These are phyloP conservation scores for Neltuma alba DNA, from an alignment of 306 rosid species.

Conservation along the genomic window DNA sequence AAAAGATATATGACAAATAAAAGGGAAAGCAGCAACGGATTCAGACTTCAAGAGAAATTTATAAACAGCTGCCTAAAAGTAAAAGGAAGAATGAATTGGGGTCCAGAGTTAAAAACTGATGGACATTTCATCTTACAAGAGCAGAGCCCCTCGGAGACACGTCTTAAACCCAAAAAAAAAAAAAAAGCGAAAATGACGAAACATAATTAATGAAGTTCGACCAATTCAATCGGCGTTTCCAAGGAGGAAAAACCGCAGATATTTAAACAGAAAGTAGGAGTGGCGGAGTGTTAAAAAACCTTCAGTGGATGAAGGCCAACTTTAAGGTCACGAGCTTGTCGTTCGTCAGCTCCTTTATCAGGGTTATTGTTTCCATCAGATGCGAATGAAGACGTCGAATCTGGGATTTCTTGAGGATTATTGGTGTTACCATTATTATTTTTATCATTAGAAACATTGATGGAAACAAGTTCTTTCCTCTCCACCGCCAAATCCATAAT, in stretches of 20 bases:
- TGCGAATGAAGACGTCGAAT: conserved; percentile 33
- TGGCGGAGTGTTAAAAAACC: conserved; percentile 23
- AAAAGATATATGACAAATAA: neutral
- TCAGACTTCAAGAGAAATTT: neutral
- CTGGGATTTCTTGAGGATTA: conserved; percentile 14
- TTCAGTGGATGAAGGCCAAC: conserved; percentile 54
- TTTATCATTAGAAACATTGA: neutral
- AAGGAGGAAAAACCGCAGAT: neutral
- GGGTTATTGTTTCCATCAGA: conserved; percentile 28
- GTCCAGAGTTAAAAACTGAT: neutral
- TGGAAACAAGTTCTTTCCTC: conserved; percentile 39
- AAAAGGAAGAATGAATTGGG: neutral
- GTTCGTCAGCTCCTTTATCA: conserved; percentile 47
- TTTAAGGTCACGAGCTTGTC: conserved; percentile 50
- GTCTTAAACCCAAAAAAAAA: neutral
- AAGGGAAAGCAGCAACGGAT: neutral
- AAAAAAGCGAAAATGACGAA: neutral
- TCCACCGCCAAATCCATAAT: conserved; percentile 39
- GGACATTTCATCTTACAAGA: neutral
- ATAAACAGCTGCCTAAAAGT: neutral
- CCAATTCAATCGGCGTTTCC: neutral
- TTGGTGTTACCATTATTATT: conserved; percentile 26
- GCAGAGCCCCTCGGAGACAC: neutral
- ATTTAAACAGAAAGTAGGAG: neutral
- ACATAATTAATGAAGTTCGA: neutral